Conservation (phyloP, 805 yeast genomes). For the Cyberlindnera maclurae region DNA sequence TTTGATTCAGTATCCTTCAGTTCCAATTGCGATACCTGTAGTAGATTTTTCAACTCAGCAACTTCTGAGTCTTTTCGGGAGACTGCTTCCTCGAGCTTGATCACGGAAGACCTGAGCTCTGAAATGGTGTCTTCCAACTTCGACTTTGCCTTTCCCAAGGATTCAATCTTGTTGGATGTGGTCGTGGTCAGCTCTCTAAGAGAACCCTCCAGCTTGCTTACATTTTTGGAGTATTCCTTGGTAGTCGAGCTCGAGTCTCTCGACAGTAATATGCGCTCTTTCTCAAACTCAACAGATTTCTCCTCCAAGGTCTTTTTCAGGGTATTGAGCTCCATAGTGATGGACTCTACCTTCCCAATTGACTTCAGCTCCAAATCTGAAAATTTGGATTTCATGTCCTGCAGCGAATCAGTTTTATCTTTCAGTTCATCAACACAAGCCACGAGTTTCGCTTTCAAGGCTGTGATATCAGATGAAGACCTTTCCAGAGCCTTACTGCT, state of each 20-base stretch:
- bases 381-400: constrained; percentile 13
- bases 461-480: not conserved
- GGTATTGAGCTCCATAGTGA: constrained; percentile 25
- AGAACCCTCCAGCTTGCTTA: constrained; percentile 34
- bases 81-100: constrained; percentile 3
- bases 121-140: constrained; percentile 10
- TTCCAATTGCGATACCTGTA: not conserved
- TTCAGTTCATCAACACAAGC: constrained; percentile 4
- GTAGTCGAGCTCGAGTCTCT: constrained; percentile 44
- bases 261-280: constrained; percentile 39
- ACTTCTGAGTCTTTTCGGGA: constrained; percentile 3
- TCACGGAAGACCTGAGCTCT: constrained; percentile 10
- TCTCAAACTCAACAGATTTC: constrained; percentile 40
- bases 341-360: constrained; percentile 14
- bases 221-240: constrained; percentile 41
- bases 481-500: not conserved
- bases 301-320: constrained; percentile 29
- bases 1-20: not conserved
- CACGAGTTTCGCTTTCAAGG: constrained; percentile 6
- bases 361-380: constrained; percentile 19
- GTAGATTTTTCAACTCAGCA: constrained; percentile 3
- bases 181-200: constrained; percentile 11
- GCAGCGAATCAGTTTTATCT: constrained; percentile 10
- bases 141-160: constrained; percentile 9
- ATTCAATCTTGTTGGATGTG: constrained; percentile 3